Evolutionary conservation across 495 filamentous ascomycete genomes (phyloP).

Genomic region (Podospora australis): DNA sequence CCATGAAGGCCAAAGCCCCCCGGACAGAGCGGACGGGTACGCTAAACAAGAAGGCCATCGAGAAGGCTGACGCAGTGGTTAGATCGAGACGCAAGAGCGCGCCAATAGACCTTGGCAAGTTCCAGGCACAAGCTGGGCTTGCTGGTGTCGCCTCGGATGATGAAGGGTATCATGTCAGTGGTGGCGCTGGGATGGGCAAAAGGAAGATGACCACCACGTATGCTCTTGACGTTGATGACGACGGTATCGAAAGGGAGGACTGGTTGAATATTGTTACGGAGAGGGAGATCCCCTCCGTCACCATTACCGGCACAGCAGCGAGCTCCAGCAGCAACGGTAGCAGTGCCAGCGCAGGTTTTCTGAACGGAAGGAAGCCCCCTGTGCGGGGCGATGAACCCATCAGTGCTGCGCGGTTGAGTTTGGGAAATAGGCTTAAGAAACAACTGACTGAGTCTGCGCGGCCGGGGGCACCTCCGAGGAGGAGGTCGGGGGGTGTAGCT

Average conservation of each 20-base stretch:
- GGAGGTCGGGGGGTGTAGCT: no score
- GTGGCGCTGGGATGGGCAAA: no score
- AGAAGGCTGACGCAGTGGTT: no score
- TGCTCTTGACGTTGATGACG: conserved; percentile 10
- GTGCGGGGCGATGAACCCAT: conserved; percentile 28
- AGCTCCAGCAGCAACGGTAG: conserved; percentile 13
- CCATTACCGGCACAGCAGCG: conserved; percentile 1
- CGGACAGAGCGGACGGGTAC: background rate
- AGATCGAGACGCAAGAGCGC: background rate
- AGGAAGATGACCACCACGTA: background rate
- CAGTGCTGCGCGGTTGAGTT: conserved; percentile 38
- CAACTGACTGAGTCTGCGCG: conserved; percentile 26
- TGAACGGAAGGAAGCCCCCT: conserved; percentile 10
- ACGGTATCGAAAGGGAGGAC: conserved; percentile 23
- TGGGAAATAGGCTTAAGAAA: conserved; percentile 40
- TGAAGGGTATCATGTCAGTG: no score
- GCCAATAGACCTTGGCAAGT: background rate
- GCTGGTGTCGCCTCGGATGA: no score
- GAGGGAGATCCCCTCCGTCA: conserved; percentile 10
- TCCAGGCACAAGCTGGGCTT: background rate
- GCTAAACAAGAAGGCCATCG: background rate
- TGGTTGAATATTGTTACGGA: conserved; percentile 29
- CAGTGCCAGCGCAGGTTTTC: conserved; percentile 8
- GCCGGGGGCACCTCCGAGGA: no score
- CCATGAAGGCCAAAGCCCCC: conserved; percentile 2